Evolutionary conservation across 164 flowering plant species (phyloP).

Genomic region (Berberis thunbergii): DNA sequence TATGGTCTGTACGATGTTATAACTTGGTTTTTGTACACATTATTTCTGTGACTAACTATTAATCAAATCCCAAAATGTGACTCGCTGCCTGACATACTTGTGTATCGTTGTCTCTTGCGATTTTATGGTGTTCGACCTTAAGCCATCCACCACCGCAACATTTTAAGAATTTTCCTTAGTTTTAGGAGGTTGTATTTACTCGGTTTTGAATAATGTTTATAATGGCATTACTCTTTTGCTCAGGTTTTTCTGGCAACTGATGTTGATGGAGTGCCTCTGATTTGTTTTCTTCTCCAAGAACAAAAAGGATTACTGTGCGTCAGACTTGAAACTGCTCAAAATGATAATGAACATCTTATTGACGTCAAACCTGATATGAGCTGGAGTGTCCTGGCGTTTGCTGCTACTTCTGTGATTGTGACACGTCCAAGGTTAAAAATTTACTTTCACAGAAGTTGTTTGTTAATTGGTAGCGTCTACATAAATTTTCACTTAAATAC

Average conservation of each 20-base stretch:
- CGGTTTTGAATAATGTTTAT: not conserved
- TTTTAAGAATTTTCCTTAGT: not conserved
- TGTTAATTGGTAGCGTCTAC: not conserved
- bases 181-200: not conserved
- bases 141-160: no score
- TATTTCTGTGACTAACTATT: no score
- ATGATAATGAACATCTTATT: conserved; percentile 49
- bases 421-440: conserved; percentile 65
- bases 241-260: conserved; percentile 92
- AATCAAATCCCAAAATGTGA: no score
- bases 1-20: no score
- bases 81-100: no score
- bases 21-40: no score
- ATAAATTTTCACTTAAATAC: no score
- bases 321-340: conserved; percentile 66
- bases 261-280: conserved; percentile 67
- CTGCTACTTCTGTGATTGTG: conserved; percentile 80
- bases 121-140: no score
- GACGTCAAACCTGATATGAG: conserved; percentile 77
- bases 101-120: no score
- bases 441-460: no score
- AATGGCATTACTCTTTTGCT: not conserved
- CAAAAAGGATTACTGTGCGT: conserved; percentile 63
- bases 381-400: conserved; percentile 80
- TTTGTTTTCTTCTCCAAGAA: conserved; percentile 86